These are phyloP conservation scores for Paspalum vaginatum DNA, from an alignment of 176 grass and related monocot genomes.

Conservation along the genomic window DNA sequence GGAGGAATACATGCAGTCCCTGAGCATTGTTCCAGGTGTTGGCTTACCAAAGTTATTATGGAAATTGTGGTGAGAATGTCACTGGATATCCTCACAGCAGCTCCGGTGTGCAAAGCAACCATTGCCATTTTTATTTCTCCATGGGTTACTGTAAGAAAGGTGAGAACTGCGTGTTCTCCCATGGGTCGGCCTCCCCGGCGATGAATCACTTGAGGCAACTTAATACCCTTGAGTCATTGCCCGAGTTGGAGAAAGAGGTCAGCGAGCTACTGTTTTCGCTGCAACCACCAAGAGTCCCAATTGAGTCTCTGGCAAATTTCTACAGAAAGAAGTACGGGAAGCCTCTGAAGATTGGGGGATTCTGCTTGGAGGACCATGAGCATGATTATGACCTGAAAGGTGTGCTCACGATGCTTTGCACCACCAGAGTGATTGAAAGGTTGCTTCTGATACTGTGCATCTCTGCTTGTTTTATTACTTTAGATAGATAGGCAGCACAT, in stretches of 20 bases:
- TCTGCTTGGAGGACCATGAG: slow-evolving; percentile 48
- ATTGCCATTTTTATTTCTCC: slow-evolving; percentile 45
- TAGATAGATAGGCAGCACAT: neutral
- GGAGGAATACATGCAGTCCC: neutral
- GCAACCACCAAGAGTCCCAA: slow-evolving; percentile 34
- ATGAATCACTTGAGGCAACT: neutral
- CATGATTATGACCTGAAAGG: slow-evolving; percentile 43
- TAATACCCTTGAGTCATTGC: slow-evolving; percentile 15
- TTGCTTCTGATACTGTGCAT: slow-evolving; percentile 19
- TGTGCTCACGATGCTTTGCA: slow-evolving; percentile 50
- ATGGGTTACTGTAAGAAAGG: slow-evolving; percentile 61
- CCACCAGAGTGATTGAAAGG: slow-evolving; percentile 48
- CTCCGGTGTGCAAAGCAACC: neutral
- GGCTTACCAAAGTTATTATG: neutral
- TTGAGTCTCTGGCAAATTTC: slow-evolving; percentile 46
- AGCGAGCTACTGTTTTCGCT: slow-evolving; percentile 45
- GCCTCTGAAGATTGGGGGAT: slow-evolving; percentile 41
- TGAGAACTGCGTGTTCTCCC: slow-evolving; percentile 50
- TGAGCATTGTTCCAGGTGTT: neutral
- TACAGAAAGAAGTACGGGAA: slow-evolving; percentile 47
- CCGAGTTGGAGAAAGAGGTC: slow-evolving; percentile 19
- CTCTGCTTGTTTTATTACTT: slow-evolving; percentile 12
- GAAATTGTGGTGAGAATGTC: neutral
- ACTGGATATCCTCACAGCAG: neutral
- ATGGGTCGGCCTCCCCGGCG: slow-evolving; percentile 4